Evolutionary conservation across 257 asterid genomes (phyloP), one percentile per base, ranked within the genome.

Genomic region (Solanum medicagineum): DNA sequence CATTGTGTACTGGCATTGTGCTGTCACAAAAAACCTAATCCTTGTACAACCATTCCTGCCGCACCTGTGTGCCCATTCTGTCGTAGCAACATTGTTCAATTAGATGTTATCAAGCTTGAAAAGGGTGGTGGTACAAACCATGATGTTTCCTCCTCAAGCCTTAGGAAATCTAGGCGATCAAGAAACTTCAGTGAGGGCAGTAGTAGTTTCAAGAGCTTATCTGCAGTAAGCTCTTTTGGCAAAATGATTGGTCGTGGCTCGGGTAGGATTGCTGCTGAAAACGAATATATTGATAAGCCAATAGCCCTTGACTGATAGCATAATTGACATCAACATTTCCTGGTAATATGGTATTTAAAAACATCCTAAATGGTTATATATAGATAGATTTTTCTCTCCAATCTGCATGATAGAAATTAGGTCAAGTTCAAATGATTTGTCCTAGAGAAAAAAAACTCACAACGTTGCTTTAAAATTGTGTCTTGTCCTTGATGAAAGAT

Each of bases 1-100:
- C 98, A 93, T n/a, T 96, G 99, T 89, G 90, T 94, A 12, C 90
- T 96, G 13, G 94, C 98, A 45, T 87, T 96, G 85, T 96, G 99
- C 88, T 95, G 99, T 90, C 97, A 96, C 66, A 94, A 92, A 88
- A 96, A 96, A 89, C 98, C 99, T 20, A 94, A 93, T 87, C 95
- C 98, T 19, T 86, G 93, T 80, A 85, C 93, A 0, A 79, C 93
- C 44, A 85, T 86, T 87, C 90, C 89, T 7, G 63, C 90, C 1
- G 88, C 88, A 3, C 99, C 98, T 16, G 89, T 94, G 81, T 96
- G 98, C 91, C 99, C 99, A 4, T 96, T 96, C 81, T 96, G 99
- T 89, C 90, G 99, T 84, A 96, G 99, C 82, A 92, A 87, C 92
- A 96, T 96, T 36, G 91, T 83, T 84, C 94, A 89, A 69, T 86